phyloP scores from a whole-genome alignment of 352 stramenopile species.

The Phytophthora pluvialis region DNA sequence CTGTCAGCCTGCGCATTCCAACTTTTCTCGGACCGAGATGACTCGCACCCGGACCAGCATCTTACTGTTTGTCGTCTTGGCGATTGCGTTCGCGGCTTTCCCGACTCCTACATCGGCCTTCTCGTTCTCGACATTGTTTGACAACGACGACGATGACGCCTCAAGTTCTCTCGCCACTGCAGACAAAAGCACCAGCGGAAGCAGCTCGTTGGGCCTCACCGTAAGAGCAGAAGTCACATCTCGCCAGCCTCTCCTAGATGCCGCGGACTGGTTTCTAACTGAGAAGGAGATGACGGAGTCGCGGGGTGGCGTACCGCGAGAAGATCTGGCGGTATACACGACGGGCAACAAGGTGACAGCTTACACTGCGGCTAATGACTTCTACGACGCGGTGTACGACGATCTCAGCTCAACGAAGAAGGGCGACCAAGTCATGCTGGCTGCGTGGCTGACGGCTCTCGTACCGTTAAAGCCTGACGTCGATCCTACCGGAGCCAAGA shows the following conservation, averaged over 20 bases:
- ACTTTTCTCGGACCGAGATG: too few species aligned
- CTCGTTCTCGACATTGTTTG: conserved; percentile 8
- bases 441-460: conserved; percentile 55
- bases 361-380: conserved; percentile 49
- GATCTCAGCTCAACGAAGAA: conserved; percentile 40
- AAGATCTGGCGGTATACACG: conserved; percentile 39
- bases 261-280: conserved; percentile 59
- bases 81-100: neutral
- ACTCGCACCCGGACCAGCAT: too few species aligned
- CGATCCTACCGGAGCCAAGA: conserved; percentile 21
- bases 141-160: neutral
- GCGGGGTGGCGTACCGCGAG: conserved; percentile 47
- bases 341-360: conserved; percentile 49
- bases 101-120: conserved; percentile 1
- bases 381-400: conserved; percentile 50
- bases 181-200: neutral
- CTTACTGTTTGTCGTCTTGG: too few species aligned
- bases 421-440: conserved; percentile 41
- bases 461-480: conserved; percentile 44
- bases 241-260: conserved; percentile 48
- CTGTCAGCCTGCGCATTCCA: too few species aligned
- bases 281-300: conserved; percentile 52
- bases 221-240: conserved; percentile 20
- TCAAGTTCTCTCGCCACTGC: neutral
- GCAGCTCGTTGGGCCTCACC: conserved; percentile 24